A percentile compares a stretch with the other conserved stretches of the same genome.
Conservation (phyloP, 768 basidiomycete species). For the Aureoboletus auriporus region DNA sequence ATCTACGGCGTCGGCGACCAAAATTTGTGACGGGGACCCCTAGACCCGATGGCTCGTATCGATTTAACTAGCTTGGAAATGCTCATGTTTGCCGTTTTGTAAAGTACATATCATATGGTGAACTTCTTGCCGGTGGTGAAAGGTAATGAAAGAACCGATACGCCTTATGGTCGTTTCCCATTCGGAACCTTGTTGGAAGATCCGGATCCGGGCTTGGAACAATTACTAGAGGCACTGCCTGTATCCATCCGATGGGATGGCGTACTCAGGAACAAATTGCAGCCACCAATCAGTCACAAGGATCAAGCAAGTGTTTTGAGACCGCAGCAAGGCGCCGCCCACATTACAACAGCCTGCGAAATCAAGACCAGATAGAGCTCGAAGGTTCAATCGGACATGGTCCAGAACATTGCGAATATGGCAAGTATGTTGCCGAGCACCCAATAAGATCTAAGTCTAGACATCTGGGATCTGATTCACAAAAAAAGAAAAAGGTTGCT, state of each 20-base stretch:
- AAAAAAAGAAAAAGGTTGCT: constrained; percentile 17
- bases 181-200: constrained; percentile 29
- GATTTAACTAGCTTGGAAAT: constrained; percentile 12
- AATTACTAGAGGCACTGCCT: constrained; percentile 29
- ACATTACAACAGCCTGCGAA: constrained; percentile 12
- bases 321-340: constrained; percentile 21
- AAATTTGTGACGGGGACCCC: constrained; percentile 17
- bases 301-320: not conserved
- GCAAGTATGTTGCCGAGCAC: constrained; percentile 36
- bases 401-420: constrained; percentile 34
- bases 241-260: constrained; percentile 19
- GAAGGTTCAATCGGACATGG: constrained; percentile 15
- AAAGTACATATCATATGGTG: constrained; percentile 8
- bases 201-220: constrained; percentile 29
- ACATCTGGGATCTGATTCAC: constrained; percentile 23
- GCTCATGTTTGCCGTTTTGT: constrained; percentile 10
- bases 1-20: constrained; percentile 14
- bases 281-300: constrained; percentile 28
- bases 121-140: constrained; percentile 19
- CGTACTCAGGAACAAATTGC: constrained; percentile 25
- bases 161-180: constrained; percentile 18
- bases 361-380: constrained; percentile 22
- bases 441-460: constrained; percentile 23
- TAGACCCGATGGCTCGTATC: constrained; percentile 20
- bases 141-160: constrained; percentile 19